Percentiles rank a stretch among this genome's conserved stretches.
Conservation (phyloP, 2,329 filamentous ascomycete genomes). For the Chrysoporthe austroafricana region DNA sequence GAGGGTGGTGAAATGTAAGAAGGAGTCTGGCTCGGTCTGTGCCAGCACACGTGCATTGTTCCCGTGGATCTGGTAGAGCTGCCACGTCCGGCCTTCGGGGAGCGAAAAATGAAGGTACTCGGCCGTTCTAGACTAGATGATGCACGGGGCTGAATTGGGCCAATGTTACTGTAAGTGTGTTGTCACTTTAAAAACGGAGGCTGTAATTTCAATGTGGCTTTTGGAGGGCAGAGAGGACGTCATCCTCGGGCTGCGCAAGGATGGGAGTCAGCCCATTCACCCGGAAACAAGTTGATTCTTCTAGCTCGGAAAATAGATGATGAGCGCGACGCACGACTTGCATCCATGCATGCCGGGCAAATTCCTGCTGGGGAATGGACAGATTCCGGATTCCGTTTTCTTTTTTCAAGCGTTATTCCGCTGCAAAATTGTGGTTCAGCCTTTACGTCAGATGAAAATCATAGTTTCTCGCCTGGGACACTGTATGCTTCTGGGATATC, state of each 20-base stretch:
- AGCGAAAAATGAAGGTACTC: neutral
- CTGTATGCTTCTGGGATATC: neutral
- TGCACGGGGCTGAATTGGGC: slow-evolving; percentile 1
- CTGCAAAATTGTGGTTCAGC: too few species aligned
- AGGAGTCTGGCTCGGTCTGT: neutral
- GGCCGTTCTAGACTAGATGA: neutral
- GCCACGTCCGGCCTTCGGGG: neutral
- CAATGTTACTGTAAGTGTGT: neutral
- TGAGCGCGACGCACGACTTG: too few species aligned
- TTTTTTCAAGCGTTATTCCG: too few species aligned
- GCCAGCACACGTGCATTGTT: neutral
- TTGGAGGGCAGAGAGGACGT: neutral
- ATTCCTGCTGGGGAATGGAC: too few species aligned
- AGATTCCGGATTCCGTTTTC: too few species aligned
- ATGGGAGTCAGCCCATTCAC: neutral
- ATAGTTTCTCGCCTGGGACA: neutral
- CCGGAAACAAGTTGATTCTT: neutral
- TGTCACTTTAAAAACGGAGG: neutral
- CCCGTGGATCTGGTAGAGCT: neutral
- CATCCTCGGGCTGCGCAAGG: neutral
- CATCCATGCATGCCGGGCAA: too few species aligned
- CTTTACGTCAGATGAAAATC: neutral
- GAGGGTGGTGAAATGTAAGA: neutral
- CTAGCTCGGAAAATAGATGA: neutral
- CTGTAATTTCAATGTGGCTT: neutral